These are phyloP conservation scores for Hordeum pubiflorum DNA, from an alignment of 202 grass and related monocot genomes.

Conservation along the genomic window DNA sequence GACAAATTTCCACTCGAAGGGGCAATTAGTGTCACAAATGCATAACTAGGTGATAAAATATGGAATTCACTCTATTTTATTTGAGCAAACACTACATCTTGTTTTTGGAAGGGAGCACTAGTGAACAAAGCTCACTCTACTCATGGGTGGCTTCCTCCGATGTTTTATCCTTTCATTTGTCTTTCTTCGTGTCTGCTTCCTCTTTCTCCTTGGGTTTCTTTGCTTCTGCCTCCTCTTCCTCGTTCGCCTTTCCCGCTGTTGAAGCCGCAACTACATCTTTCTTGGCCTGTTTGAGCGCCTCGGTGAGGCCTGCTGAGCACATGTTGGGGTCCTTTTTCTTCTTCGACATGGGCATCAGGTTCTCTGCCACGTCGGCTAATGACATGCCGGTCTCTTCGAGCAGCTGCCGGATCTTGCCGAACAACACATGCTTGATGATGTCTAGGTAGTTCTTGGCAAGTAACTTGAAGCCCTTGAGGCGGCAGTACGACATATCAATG, in stretches of 20 bases:
- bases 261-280: not conserved
- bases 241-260: not conserved
- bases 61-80: not conserved
- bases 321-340: too few species aligned
- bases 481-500: conserved; percentile 47
- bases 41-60: too few species aligned
- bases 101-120: not conserved
- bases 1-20: too few species aligned
- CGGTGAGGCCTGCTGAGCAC: too few species aligned
- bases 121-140: not conserved
- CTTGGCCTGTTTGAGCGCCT: too few species aligned
- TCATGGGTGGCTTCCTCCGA: not conserved
- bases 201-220: conserved; percentile 1
- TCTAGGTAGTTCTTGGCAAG: conserved; percentile 42
- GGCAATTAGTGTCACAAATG: too few species aligned
- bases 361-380: not conserved
- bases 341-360: too few species aligned
- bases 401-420: conserved; percentile 8
- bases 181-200: not conserved
- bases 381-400: conserved; percentile 44
- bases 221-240: not conserved
- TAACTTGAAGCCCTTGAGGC: conserved; percentile 37
- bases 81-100: not conserved
- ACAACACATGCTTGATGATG: not conserved
- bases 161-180: not conserved